A percentile compares a stretch with the other conserved stretches of the same genome.
Conservation (phyloP, 352 stramenopile genomes). For the Phytophthora cactorum region DNA sequence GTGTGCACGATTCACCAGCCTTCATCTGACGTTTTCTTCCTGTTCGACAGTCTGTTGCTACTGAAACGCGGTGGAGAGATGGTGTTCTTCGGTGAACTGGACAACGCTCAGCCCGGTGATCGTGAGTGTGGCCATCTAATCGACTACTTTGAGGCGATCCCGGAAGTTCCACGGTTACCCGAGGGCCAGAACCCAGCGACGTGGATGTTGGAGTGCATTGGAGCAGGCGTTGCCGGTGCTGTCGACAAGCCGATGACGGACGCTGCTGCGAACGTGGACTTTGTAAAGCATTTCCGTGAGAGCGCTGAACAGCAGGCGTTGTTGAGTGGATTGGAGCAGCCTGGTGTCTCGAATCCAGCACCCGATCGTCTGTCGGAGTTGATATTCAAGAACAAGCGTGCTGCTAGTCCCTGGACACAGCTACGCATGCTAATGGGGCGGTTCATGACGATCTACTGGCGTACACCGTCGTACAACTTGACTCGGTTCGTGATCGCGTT, state of each 20-base stretch:
- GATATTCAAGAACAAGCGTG: slow-evolving; percentile 42
- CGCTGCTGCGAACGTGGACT: slow-evolving; percentile 26
- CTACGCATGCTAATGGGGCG: slow-evolving; percentile 38
- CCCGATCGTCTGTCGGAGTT: slow-evolving; percentile 19
- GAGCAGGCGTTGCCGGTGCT: slow-evolving; percentile 33
- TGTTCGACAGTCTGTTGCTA: slow-evolving; percentile 85
- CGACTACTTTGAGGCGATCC: slow-evolving; percentile 51
- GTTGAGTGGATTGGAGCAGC: slow-evolving; percentile 13
- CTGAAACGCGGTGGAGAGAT: slow-evolving; percentile 65
- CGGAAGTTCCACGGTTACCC: slow-evolving; percentile 28
- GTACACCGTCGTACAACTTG: slow-evolving; percentile 85
- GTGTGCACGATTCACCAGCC: slow-evolving; percentile 63
- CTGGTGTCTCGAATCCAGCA: slow-evolving; percentile 28
- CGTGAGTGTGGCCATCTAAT: slow-evolving; percentile 31
- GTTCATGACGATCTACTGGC: slow-evolving; percentile 78
- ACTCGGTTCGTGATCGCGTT: slow-evolving; percentile 61
- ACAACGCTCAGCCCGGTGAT: slow-evolving; percentile 10
- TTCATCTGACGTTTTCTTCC: slow-evolving; percentile 33
- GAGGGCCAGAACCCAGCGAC: slow-evolving; percentile 59
- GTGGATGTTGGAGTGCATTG: slow-evolving; percentile 81
- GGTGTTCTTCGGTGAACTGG: slow-evolving; percentile 60
- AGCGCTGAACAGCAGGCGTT: slow-evolving; percentile 33
- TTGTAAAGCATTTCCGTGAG: slow-evolving; percentile 31
- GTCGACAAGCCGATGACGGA: slow-evolving; percentile 8
- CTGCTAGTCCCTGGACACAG: slow-evolving; percentile 30